These are phyloP conservation scores for Aspergillus alliaceus DNA, from an alignment of 2,329 filamentous ascomycete genomes.

Conservation along the genomic window DNA sequence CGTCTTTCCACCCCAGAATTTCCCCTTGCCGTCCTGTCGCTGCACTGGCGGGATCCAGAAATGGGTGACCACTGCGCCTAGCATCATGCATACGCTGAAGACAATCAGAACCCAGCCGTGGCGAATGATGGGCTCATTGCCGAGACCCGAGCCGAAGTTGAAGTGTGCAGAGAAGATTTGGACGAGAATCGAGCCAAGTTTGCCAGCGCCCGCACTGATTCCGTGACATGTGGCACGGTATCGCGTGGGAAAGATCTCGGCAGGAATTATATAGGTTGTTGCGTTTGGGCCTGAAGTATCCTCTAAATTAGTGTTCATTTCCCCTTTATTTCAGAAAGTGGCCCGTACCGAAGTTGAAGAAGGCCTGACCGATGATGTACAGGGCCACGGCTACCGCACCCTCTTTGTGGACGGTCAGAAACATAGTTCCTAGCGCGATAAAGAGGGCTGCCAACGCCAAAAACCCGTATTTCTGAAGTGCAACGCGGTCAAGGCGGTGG, in stretches of 20 bases:
- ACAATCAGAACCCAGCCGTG: conserved; percentile 43
- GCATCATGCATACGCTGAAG: conserved; percentile 43
- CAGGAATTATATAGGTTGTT: conserved; percentile 52
- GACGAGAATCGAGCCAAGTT: conserved; percentile 51
- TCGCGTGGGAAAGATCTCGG: conserved; percentile 57
- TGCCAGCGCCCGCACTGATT: conserved; percentile 54
- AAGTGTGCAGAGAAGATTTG: conserved; percentile 43
- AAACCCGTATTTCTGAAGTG: conserved; percentile 47
- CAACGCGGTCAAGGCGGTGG: conserved; percentile 42
- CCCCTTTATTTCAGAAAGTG: background rate
- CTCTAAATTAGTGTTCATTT: background rate
- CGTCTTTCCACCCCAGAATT: conserved; percentile 36
- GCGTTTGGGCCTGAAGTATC: conserved; percentile 34
- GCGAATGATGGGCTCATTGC: conserved; percentile 32
- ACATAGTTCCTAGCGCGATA: conserved; percentile 44
- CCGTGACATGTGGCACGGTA: conserved; percentile 57
- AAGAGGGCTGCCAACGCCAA: conserved; percentile 44
- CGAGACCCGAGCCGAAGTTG: conserved; percentile 36
- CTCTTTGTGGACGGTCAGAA: conserved; percentile 38
- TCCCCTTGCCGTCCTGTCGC: conserved; percentile 22
- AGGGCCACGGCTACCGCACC: conserved; percentile 40
- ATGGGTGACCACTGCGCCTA: conserved; percentile 42
- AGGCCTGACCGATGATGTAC: conserved; percentile 47
- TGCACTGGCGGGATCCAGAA: conserved; percentile 42
- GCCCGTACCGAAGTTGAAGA: conserved; percentile 50